Base-by-base conservation (phyloP, 208 protist genomes). In the Naegleria lovaniensis region DNA sequence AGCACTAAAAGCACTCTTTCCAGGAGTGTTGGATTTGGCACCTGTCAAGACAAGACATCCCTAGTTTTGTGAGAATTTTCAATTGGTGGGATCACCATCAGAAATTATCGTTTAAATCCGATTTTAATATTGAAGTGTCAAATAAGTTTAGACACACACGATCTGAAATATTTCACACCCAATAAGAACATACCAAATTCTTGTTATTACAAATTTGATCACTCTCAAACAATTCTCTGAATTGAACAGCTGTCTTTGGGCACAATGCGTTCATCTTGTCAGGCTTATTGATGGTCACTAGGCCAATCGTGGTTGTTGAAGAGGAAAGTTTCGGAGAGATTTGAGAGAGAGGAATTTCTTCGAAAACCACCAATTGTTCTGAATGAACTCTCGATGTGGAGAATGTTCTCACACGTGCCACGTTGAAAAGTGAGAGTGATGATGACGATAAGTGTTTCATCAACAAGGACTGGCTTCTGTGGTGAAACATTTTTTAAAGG, bases 21-120 rank as follows among this genome's bases (percentile, higher is more conserved):
- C 29, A 36, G 0, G 16, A 15, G 67, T 79, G 7, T 29, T 29
- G 0, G 16, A 36, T 15, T 92, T 94, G 22, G 51, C 90, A 38
- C 94, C 94, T 7, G 94, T 95, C 0, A 95, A 90, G 33, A 95
- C 88, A 13, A 96, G 89, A 48, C 43, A 48, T 48, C 43, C 43
- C 43, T 48, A 7, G 43, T n/a, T n/a, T n/a, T n/a, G n/a, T n/a
- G n/a, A n/a, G n/a, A n/a, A n/a, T n/a, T n/a, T n/a, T n/a, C n/a
- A n/a, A n/a, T n/a, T n/a, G n/a, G n/a, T n/a, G n/a, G n/a, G n/a
- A n/a, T n/a, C n/a, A n/a, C n/a, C n/a, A n/a, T n/a, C n/a, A n/a
- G n/a, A n/a, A n/a, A n/a, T n/a, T n/a, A n/a, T n/a, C n/a, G n/a
- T n/a, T n/a, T n/a, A n/a, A n/a, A n/a, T n/a, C n/a, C n/a, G n/a